Evolutionary conservation across 2,329 filamentous ascomycete species (phyloP).

Genomic region (Ambrosiella cleistominuta): DNA sequence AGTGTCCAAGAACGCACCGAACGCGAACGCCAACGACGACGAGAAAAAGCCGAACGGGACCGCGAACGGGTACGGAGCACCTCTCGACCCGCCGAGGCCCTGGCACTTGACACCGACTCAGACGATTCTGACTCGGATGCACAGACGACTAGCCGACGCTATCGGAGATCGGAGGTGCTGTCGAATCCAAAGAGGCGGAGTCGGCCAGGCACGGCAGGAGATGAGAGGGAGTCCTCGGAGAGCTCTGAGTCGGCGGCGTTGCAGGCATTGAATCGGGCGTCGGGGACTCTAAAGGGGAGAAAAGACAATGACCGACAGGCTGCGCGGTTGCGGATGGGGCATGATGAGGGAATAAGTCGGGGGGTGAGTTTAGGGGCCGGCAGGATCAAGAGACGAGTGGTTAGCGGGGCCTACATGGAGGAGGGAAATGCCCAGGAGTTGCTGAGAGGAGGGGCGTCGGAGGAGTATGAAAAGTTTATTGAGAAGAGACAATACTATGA

Average conservation of each 20-base stretch:
- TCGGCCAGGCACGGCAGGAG: not conserved
- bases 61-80: slow-evolving; percentile 8
- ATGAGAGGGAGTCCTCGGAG: slow-evolving; percentile 1
- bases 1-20: slow-evolving; percentile 2
- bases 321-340: slow-evolving; percentile 8
- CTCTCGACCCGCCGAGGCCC: slow-evolving; percentile 6
- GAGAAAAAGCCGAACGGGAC: slow-evolving; percentile 15
- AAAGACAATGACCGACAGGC: not conserved
- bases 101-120: slow-evolving; percentile 10
- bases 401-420: slow-evolving; percentile 52
- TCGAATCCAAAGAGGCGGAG: not conserved
- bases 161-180: not conserved
- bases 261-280: not conserved
- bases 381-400: slow-evolving; percentile 40
- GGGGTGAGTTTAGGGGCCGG: slow-evolving; percentile 27
- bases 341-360: slow-evolving; percentile 14
- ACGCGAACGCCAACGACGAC: slow-evolving; percentile 15
- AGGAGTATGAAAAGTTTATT: slow-evolving; percentile 31
- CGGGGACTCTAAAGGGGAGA: not conserved
- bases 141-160: slow-evolving; percentile 13
- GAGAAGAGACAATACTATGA: slow-evolving; percentile 25
- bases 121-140: slow-evolving; percentile 3
- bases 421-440: slow-evolving; percentile 35
- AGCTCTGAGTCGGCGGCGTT: not conserved
- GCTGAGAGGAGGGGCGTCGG: slow-evolving; percentile 28